Conservation (phyloP, 192 early-diverging fungal species). For the Gonapodya sp. region DNA sequence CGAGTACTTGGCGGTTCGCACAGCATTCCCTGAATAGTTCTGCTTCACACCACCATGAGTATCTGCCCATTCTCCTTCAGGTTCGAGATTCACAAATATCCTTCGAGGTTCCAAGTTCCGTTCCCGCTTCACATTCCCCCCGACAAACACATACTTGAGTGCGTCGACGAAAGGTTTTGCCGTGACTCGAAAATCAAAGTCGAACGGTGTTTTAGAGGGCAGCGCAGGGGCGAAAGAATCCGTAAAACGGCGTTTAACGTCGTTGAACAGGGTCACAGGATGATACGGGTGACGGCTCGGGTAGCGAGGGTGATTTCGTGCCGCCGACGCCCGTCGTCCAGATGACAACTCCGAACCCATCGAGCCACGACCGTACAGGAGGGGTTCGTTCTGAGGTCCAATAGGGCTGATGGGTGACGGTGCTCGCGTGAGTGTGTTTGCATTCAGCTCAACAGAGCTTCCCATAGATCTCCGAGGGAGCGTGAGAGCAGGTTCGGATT, state of each 20-base stretch:
- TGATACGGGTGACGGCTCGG: not conserved
- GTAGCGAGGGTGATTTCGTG: not conserved
- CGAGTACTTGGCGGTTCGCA: slow-evolving; percentile 91
- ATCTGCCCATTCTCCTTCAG: slow-evolving; percentile 20
- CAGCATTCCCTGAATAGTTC: slow-evolving; percentile 62
- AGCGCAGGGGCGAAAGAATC: not conserved
- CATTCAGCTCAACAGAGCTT: not conserved
- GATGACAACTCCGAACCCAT: not conserved
- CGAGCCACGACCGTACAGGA: not conserved
- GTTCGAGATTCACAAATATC: slow-evolving; percentile 2
- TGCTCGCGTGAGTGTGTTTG: not conserved
- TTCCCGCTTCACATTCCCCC: not conserved
- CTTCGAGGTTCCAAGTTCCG: not conserved
- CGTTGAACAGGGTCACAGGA: not conserved
- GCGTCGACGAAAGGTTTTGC: not conserved
- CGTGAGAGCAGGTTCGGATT: not conserved
- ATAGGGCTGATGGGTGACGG: not conserved
- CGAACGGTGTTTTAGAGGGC: not conserved
- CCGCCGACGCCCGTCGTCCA: not conserved
- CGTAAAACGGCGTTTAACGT: not conserved
- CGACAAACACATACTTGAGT: not conserved
- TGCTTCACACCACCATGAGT: slow-evolving; percentile 38
- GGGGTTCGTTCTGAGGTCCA: not conserved
- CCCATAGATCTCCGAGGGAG: not conserved
- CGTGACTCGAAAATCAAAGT: not conserved